phyloP scores from a whole-genome alignment of 441 rosid genomes.

The Aleurites moluccanus region DNA sequence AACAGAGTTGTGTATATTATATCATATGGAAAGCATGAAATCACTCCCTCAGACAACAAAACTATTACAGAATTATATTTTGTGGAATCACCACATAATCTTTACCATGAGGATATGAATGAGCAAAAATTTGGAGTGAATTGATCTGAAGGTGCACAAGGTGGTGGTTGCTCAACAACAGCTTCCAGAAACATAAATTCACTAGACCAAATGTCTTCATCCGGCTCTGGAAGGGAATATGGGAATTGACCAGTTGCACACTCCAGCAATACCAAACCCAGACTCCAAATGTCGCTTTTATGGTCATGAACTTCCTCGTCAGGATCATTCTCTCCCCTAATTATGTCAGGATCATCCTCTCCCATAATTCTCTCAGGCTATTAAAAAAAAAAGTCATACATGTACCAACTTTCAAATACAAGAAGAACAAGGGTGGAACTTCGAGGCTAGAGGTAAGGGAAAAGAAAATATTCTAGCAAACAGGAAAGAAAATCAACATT shows the following conservation, averaged over 20 bases:
- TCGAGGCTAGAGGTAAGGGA: background rate
- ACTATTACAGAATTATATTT: background rate
- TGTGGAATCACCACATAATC: background rate
- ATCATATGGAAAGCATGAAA: background rate
- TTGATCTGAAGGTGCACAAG: conserved; percentile 57
- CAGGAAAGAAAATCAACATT: background rate
- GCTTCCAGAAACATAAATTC: conserved; percentile 86
- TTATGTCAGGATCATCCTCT: too few relatives aligned
- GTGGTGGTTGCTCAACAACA: conserved; percentile 75
- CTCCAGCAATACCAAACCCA: conserved; percentile 82
- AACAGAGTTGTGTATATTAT: background rate
- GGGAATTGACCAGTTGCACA: conserved; percentile 74
- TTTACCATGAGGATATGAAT: conserved; percentile 85
- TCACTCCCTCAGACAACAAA: background rate
- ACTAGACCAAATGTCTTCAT: conserved; percentile 64
- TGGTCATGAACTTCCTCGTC: too few relatives aligned
- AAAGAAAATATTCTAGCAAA: background rate
- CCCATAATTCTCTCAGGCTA: conserved; percentile 91
- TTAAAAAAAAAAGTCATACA: background rate
- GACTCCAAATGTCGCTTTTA: too few relatives aligned
- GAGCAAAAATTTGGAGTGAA: conserved; percentile 80
- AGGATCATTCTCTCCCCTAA: too few relatives aligned
- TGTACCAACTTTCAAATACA: background rate
- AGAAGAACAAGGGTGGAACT: background rate
- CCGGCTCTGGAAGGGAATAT: conserved; percentile 71